A percentile compares a stretch with the other conserved stretches of the same genome.
Evolutionary conservation across 306 rosid species (phyloP).

Genomic region (Hylodesmum podocarpum): DNA sequence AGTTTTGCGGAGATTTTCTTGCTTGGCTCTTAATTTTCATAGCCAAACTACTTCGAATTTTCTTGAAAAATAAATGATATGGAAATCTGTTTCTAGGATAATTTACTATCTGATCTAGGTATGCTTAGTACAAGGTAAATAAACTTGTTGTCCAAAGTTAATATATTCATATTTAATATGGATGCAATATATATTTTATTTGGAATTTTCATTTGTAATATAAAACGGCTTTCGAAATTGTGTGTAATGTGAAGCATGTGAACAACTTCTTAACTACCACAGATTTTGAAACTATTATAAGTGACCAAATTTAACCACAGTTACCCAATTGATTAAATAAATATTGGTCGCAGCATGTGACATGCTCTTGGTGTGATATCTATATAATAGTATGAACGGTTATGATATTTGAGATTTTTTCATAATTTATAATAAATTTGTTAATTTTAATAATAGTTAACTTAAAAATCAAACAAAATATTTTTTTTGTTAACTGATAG

Average conservation of each 20-base stretch:
- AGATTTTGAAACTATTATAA: neutral
- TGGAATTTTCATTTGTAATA: neutral
- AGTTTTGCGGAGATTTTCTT: neutral
- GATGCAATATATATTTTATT: neutral
- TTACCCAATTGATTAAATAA: too few species aligned
- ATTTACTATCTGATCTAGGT: neutral
- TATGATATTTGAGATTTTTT: too few species aligned
- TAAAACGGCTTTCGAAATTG: neutral
- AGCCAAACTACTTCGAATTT: too few species aligned
- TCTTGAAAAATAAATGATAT: neutral
- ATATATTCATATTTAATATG: neutral
- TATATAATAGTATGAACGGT: too few species aligned
- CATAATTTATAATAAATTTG: too few species aligned
- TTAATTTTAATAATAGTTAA: too few species aligned
- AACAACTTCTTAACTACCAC: neutral
- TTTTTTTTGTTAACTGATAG: too few species aligned
- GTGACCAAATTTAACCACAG: too few species aligned
- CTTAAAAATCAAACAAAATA: too few species aligned
- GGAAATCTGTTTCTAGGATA: neutral
- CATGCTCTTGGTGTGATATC: too few species aligned
- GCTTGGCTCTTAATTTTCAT: neutral
- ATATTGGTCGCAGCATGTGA: too few species aligned
- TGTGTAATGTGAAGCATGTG: conserved; percentile 6
- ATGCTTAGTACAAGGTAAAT: neutral
- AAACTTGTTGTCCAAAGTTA: conserved; percentile 25